Evolutionary conservation across 2,329 filamentous ascomycete species (phyloP).

Genomic region (Chrysoporthe deuterocubensis): DNA sequence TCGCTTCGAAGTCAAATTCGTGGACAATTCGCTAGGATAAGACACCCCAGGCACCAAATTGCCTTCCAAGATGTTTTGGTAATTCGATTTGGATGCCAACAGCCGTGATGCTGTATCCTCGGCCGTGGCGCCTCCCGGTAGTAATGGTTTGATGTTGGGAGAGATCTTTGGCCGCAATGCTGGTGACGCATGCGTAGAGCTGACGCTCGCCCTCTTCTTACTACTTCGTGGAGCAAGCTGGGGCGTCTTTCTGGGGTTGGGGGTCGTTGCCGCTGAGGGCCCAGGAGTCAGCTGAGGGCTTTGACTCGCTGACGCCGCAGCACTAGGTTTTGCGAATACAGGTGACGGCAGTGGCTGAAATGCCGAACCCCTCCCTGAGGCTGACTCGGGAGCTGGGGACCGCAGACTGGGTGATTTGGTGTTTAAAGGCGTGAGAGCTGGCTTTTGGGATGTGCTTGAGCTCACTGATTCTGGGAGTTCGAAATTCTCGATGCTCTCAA

Average conservation of each 20-base stretch:
- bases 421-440: slow-evolving; percentile 54
- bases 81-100: slow-evolving; percentile 93
- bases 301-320: slow-evolving; percentile 59
- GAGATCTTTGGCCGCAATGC: slow-evolving; percentile 88
- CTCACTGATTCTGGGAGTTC: slow-evolving; percentile 75
- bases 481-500: slow-evolving; percentile 60
- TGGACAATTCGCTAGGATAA: slow-evolving; percentile 88
- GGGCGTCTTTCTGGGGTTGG: slow-evolving; percentile 57
- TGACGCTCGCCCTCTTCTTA: slow-evolving; percentile 71
- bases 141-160: slow-evolving; percentile 88
- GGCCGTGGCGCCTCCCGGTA: slow-evolving; percentile 64
- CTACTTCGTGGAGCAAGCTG: slow-evolving; percentile 59
- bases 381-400: slow-evolving; percentile 43
- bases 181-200: slow-evolving; percentile 79
- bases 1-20: slow-evolving; percentile 92
- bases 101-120: slow-evolving; percentile 72
- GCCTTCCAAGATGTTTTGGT: slow-evolving; percentile 95
- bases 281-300: slow-evolving; percentile 67
- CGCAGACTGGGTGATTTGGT: slow-evolving; percentile 52
- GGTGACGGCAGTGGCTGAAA: slow-evolving; percentile 56
- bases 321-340: slow-evolving; percentile 45
- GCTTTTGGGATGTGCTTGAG: slow-evolving; percentile 48
- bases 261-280: slow-evolving; percentile 43
- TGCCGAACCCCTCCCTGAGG: slow-evolving; percentile 53
- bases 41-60: slow-evolving; percentile 87